phyloP scores from a whole-genome alignment of 106 monocot genomes.

The Ottelia alismoides region DNA sequence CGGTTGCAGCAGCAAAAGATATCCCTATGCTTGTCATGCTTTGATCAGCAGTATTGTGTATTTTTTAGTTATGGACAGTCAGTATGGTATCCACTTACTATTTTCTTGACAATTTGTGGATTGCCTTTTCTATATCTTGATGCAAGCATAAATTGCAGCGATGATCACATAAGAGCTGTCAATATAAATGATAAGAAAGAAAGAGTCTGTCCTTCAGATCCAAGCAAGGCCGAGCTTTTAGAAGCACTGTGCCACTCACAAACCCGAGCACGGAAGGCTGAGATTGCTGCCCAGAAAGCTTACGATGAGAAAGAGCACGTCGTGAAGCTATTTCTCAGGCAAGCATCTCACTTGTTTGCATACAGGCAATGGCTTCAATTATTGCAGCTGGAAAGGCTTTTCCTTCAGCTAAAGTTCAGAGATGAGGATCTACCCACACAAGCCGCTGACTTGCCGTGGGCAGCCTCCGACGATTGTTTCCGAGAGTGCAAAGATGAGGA shows the following conservation, averaged over 20 bases:
- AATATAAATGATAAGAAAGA: too few species aligned
- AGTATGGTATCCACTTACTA: too few species aligned
- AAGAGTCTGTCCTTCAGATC: too few species aligned
- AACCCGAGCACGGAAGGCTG: constrained; percentile 27
- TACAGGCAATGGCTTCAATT: constrained; percentile 76
- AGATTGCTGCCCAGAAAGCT: constrained; percentile 73
- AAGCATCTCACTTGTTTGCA: constrained; percentile 81
- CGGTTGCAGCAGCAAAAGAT: too few species aligned
- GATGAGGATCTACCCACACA: constrained; percentile 36
- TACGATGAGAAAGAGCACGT: constrained; percentile 72
- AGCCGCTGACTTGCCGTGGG: constrained; percentile 39
- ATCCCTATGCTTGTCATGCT: too few species aligned
- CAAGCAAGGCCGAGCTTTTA: too few species aligned
- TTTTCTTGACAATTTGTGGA: too few species aligned
- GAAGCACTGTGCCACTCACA: constrained; percentile 14
- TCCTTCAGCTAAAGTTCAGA: constrained; percentile 53
- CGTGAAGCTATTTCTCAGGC: constrained; percentile 59
- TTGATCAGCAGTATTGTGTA: too few species aligned
- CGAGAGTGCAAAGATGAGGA: not conserved
- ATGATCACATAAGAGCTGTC: too few species aligned
- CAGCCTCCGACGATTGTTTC: constrained; percentile 14
- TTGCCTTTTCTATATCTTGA: too few species aligned
- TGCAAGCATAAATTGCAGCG: constrained; percentile 2
- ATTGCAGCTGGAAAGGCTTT: constrained; percentile 64
- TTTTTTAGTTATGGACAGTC: too few species aligned